Percentiles rank a stretch among this genome's conserved stretches.
Evolutionary conservation across 2,329 filamentous ascomycete genomes (phyloP).

Genomic region (Xylariales sp.): DNA sequence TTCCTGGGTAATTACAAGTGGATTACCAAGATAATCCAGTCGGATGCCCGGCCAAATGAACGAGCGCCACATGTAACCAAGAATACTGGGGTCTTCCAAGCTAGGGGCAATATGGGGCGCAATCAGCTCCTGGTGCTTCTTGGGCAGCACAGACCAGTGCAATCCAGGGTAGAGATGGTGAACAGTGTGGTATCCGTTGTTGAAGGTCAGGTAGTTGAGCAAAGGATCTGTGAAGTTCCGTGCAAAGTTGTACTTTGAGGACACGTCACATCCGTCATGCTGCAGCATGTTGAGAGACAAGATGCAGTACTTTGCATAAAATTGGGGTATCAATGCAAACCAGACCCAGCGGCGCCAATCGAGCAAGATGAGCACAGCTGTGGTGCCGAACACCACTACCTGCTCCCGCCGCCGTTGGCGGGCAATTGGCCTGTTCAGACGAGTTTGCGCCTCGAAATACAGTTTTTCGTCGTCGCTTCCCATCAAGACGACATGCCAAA

Average conservation of each 20-base stretch:
- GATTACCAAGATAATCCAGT: conserved; percentile 8
- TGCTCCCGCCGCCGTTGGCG: conserved; percentile 8
- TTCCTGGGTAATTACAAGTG: conserved; percentile 9
- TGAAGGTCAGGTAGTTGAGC: conserved; percentile 10
- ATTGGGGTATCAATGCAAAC: conserved; percentile 10
- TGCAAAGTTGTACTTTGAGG: conserved; percentile 10
- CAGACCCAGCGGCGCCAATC: conserved; percentile 12
- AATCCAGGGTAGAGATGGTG: conserved; percentile 10
- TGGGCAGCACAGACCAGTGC: conserved; percentile 9
- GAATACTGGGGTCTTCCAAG: conserved; percentile 10
- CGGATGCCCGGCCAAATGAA: conserved; percentile 10
- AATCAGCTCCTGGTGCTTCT: conserved; percentile 11
- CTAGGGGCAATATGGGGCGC: conserved; percentile 8
- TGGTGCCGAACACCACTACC: conserved; percentile 7
- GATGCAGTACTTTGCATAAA: conserved; percentile 10
- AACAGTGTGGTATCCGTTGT: conserved; percentile 10
- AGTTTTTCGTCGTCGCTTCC: conserved; percentile 9
- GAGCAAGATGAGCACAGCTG: conserved; percentile 8
- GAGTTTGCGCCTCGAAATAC: conserved; percentile 10
- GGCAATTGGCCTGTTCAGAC: conserved; percentile 8
- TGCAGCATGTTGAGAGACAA: conserved; percentile 7
- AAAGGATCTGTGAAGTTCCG: conserved; percentile 10
- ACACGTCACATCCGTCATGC: conserved; percentile 9
- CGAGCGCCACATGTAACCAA: conserved; percentile 10
- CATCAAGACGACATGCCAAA: conserved; percentile 9